These are phyloP conservation scores for Naganishia sp. DNA, from an alignment of 1,284 basidiomycete species.

Conservation along the genomic window DNA sequence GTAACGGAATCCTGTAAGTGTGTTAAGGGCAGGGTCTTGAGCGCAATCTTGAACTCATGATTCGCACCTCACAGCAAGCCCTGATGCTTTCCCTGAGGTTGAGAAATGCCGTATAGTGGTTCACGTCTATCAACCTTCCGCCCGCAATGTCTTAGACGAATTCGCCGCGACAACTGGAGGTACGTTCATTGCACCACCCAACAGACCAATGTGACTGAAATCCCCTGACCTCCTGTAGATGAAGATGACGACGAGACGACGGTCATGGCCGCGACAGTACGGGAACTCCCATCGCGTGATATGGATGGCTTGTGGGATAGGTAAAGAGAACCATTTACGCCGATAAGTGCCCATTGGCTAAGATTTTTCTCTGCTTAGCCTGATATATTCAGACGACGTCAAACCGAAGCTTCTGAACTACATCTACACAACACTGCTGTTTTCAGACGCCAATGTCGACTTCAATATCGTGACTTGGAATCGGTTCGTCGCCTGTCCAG, in stretches of 20 bases:
- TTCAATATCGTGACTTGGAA: slow-evolving; percentile 95
- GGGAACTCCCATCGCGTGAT: slow-evolving; percentile 74
- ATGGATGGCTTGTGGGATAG: slow-evolving; percentile 85
- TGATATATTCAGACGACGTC: slow-evolving; percentile 87
- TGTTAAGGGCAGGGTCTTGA: neutral
- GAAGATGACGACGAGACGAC: slow-evolving; percentile 69
- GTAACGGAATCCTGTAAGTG: slow-evolving; percentile 64
- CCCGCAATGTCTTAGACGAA: slow-evolving; percentile 72
- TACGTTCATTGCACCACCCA: slow-evolving; percentile 40
- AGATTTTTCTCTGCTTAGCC: slow-evolving; percentile 52
- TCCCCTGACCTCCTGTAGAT: slow-evolving; percentile 35
- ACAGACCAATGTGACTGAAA: neutral
- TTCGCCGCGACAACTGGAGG: slow-evolving; percentile 62
- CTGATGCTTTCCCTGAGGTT: slow-evolving; percentile 34
- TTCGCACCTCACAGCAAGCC: slow-evolving; percentile 51
- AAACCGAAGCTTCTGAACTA: slow-evolving; percentile 87
- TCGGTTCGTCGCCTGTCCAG: slow-evolving; percentile 55
- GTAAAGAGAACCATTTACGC: slow-evolving; percentile 41
- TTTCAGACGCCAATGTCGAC: slow-evolving; percentile 86
- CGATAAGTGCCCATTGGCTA: neutral
- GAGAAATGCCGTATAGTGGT: slow-evolving; percentile 62
- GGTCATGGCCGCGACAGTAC: slow-evolving; percentile 80
- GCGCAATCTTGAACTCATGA: slow-evolving; percentile 5
- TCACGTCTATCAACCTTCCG: slow-evolving; percentile 81
- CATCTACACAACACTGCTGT: slow-evolving; percentile 86